Evolutionary conservation across 345 rosid genomes (phyloP).

Genomic region (Corymbia maculata): DNA sequence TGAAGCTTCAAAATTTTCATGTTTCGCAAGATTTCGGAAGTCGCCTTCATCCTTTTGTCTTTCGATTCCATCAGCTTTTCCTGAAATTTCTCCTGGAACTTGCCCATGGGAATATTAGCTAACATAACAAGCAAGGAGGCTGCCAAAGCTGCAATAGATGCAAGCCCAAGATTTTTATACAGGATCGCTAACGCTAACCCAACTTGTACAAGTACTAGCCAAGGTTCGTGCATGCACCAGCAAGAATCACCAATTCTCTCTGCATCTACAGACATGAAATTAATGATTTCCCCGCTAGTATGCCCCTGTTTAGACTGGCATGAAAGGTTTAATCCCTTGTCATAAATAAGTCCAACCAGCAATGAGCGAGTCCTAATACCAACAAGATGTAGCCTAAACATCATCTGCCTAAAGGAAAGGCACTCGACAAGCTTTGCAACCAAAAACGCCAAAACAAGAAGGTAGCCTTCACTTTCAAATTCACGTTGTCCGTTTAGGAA

Average conservation of each 20-base stretch:
- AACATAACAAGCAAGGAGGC: slow-evolving; percentile 51
- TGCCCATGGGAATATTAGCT: slow-evolving; percentile 44
- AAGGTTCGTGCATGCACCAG: slow-evolving; percentile 54
- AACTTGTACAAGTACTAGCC: slow-evolving; percentile 49
- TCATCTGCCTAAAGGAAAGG: slow-evolving; percentile 43
- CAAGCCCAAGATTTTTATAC: slow-evolving; percentile 53
- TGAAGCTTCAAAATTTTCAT: slow-evolving; percentile 80
- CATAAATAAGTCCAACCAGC: slow-evolving; percentile 45
- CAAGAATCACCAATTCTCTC: slow-evolving; percentile 44
- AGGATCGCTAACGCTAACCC: slow-evolving; percentile 43
- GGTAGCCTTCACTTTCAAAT: slow-evolving; percentile 43
- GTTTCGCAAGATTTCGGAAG: slow-evolving; percentile 56
- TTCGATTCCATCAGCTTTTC: slow-evolving; percentile 65
- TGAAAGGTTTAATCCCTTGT: slow-evolving; percentile 54
- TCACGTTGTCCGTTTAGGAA: slow-evolving; percentile 36
- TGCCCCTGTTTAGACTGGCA: slow-evolving; percentile 40
- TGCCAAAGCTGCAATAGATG: slow-evolving; percentile 41
- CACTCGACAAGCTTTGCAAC: slow-evolving; percentile 54
- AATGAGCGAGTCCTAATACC: slow-evolving; percentile 44
- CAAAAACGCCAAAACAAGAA: slow-evolving; percentile 43
- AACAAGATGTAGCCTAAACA: slow-evolving; percentile 39
- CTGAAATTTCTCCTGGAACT: slow-evolving; percentile 52
- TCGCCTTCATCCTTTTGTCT: slow-evolving; percentile 55
- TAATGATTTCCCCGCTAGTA: slow-evolving; percentile 67
- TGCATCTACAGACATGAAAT: slow-evolving; percentile 64